Conservation (phyloP, 2,329 filamentous ascomycete species). For the Beauveria rudraprayagi region DNA sequence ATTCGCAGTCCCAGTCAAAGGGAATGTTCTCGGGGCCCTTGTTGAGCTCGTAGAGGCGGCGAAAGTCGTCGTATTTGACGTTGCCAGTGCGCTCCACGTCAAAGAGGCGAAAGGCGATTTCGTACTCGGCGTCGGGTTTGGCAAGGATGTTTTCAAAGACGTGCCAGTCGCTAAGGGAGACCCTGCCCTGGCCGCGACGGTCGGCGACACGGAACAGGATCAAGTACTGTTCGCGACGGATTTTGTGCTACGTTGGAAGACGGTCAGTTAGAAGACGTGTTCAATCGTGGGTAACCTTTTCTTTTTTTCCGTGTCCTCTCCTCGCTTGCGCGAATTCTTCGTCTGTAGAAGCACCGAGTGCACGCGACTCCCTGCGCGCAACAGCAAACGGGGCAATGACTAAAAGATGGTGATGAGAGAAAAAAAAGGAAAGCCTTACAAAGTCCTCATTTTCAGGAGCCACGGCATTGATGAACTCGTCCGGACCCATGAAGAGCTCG, state of each 20-base stretch:
- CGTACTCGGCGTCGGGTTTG: constrained; percentile 96
- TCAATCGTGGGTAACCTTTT: background rate
- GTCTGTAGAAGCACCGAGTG: background rate
- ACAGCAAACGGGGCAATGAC: background rate
- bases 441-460: constrained; percentile 84
- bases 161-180: constrained; percentile 79
- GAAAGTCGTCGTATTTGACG: constrained; percentile 86
- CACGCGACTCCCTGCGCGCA: background rate
- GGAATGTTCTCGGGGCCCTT: constrained; percentile 79
- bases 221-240: constrained; percentile 89
- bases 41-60: constrained; percentile 77
- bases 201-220: constrained; percentile 92
- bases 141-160: constrained; percentile 88
- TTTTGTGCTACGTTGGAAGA: constrained; percentile 70
- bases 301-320: background rate
- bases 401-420: background rate
- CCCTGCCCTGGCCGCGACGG: constrained; percentile 60
- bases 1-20: constrained; percentile 96
- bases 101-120: constrained; percentile 96
- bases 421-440: constrained; percentile 52
- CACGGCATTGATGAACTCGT: constrained; percentile 88
- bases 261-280: constrained; percentile 9
- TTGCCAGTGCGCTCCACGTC: constrained; percentile 75
- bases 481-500: constrained; percentile 70
- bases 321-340: background rate